phyloP scores from a whole-genome alignment of 495 filamentous ascomycete species.

The Penicillium coprophilum region DNA sequence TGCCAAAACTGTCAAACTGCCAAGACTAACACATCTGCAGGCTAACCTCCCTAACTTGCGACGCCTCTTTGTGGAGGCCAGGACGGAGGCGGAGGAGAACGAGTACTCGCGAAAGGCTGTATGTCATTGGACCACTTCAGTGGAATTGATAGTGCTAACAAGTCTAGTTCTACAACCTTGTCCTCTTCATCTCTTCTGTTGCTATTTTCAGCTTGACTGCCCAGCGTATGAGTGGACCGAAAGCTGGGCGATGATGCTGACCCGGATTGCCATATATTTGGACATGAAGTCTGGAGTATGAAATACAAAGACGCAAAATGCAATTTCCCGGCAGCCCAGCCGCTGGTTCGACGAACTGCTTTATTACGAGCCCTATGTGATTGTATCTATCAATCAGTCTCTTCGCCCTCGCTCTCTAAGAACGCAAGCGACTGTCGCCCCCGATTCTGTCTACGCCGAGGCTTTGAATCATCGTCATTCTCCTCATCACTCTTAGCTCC shows the following conservation, averaged over 20 bases:
- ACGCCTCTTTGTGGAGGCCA: slow-evolving; percentile 92
- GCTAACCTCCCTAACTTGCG: slow-evolving; percentile 92
- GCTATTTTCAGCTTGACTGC: slow-evolving; percentile 89
- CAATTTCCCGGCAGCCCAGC: background rate
- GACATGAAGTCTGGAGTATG: slow-evolving; percentile 1
- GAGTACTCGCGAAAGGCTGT: slow-evolving; percentile 92
- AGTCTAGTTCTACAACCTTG: slow-evolving; percentile 90
- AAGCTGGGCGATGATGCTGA: slow-evolving; percentile 35
- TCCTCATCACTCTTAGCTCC: slow-evolving; percentile 52
- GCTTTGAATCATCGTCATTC: slow-evolving; percentile 38
- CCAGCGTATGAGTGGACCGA: slow-evolving; percentile 63
- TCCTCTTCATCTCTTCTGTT: slow-evolving; percentile 92
- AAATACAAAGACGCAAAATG: slow-evolving; percentile 5
- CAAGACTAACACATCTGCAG: slow-evolving; percentile 40
- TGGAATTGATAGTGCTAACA: slow-evolving; percentile 1
- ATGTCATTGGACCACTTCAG: slow-evolving; percentile 10
- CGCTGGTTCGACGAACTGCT: slow-evolving; percentile 3
- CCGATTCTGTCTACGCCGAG: slow-evolving; percentile 41
- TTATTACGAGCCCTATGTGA: background rate
- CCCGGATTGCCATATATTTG: background rate
- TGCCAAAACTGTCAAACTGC: background rate
- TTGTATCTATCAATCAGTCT: slow-evolving; percentile 49
- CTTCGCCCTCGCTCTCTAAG: slow-evolving; percentile 53
- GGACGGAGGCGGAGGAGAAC: slow-evolving; percentile 91
- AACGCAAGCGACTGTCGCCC: slow-evolving; percentile 54